Conservation (phyloP, 108 stramenopile species). For the Nitzschia sp. region DNA sequence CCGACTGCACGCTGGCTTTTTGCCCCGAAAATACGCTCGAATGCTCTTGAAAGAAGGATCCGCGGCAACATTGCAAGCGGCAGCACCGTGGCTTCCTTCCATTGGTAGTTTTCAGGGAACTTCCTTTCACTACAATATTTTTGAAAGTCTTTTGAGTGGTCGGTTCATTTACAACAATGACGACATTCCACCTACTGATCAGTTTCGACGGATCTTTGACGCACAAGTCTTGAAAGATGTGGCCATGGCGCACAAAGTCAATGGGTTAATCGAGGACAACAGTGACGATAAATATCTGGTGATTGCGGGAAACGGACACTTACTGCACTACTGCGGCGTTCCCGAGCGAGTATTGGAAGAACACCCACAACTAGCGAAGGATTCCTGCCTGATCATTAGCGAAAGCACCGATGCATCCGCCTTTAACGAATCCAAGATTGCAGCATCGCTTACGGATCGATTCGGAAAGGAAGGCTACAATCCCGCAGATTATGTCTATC, state of each 20-base stretch:
- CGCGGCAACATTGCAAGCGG: constrained; percentile 30
- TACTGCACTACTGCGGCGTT: constrained; percentile 47
- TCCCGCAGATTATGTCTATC: constrained; percentile 42
- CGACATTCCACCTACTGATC: constrained; percentile 27
- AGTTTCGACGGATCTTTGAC: constrained; percentile 52
- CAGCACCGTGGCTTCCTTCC: constrained; percentile 33
- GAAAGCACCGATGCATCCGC: constrained; percentile 14
- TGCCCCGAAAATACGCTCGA: constrained; percentile 41
- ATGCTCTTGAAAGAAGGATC: constrained; percentile 47
- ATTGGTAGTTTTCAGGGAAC: constrained; percentile 35
- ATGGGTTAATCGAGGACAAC: constrained; percentile 18
- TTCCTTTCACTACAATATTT: constrained; percentile 53
- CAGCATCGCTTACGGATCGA: constrained; percentile 3
- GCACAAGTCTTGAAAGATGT: constrained; percentile 78
- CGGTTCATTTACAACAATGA: constrained; percentile 25
- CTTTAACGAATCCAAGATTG: constrained; percentile 1
- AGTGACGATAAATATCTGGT: constrained; percentile 34
- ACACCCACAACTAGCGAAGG: constrained; percentile 31
- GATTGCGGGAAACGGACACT: constrained; percentile 51
- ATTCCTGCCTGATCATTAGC: constrained; percentile 39
- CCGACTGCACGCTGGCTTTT: constrained; percentile 45
- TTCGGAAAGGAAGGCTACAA: constrained; percentile 31
- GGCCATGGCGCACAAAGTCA: constrained; percentile 66
- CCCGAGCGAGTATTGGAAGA: constrained; percentile 44
- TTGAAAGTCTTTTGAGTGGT: constrained; percentile 54